Conservation (phyloP, 768 basidiomycete species). For the Calocybe cyanea region DNA sequence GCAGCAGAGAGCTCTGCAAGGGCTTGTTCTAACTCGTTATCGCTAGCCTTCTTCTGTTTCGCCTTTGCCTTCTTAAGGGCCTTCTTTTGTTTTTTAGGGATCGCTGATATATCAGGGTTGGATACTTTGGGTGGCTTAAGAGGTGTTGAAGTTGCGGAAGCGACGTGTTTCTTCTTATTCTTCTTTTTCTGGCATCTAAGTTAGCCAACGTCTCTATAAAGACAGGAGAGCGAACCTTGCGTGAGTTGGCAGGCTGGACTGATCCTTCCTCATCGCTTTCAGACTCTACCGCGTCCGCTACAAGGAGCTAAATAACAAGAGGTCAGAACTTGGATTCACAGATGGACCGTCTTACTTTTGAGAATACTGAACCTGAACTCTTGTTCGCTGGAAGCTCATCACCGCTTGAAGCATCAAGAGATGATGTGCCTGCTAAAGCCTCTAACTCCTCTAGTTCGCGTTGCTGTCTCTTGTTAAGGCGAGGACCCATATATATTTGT, state of each 20-base stretch:
- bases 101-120: neutral
- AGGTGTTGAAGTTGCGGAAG: conserved; percentile 14
- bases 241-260: conserved; percentile 26
- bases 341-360: conserved; percentile 33
- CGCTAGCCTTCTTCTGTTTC: conserved; percentile 61
- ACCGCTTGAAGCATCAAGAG: conserved; percentile 31
- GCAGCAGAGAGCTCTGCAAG: conserved; percentile 81
- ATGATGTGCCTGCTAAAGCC: conserved; percentile 38
- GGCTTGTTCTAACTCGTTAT: conserved; percentile 81
- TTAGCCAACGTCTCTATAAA: conserved; percentile 1
- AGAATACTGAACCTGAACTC: conserved; percentile 31
- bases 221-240: conserved; percentile 28
- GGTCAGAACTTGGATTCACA: conserved; percentile 1
- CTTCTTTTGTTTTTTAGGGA: conserved; percentile 45
- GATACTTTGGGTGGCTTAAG: neutral
- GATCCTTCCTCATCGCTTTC: conserved; percentile 25
- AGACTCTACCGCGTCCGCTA: conserved; percentile 23
- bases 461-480: conserved; percentile 83
- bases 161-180: conserved; percentile 33
- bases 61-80: conserved; percentile 61
- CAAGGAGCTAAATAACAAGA: conserved; percentile 36
- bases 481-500: conserved; percentile 54
- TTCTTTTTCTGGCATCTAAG: conserved; percentile 24
- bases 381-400: conserved; percentile 28
- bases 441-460: conserved; percentile 79